phyloP scores from a whole-genome alignment of 2,329 filamentous ascomycete genomes.

The Sporothrix humicola region DNA sequence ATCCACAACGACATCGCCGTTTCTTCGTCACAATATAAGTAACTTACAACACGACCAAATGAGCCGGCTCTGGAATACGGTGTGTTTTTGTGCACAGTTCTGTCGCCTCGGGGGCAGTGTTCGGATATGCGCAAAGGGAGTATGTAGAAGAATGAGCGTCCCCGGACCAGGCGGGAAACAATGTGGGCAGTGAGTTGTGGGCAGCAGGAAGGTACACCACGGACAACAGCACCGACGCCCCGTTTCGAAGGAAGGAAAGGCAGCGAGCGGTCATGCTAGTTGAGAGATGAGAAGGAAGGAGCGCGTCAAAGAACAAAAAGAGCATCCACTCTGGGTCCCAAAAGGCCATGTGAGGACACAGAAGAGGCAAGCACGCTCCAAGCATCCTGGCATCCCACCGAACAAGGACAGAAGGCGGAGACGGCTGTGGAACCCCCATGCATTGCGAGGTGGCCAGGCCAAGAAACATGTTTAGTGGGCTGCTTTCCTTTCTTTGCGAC shows the following conservation, averaged over 20 bases:
- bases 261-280: constrained; percentile 7
- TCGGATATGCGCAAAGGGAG: neutral
- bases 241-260: neutral
- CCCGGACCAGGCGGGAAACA: neutral
- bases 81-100: neutral
- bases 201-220: neutral
- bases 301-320: neutral
- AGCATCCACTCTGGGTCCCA: neutral
- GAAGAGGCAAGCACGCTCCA: neutral
- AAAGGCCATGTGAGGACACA: constrained; percentile 19
- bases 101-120: neutral
- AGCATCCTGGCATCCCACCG: neutral
- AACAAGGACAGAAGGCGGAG: constrained; percentile 16
- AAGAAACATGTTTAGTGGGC: constrained; percentile 14
- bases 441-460: constrained; percentile 11
- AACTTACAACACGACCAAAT: no score
- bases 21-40: neutral
- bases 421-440: constrained; percentile 12
- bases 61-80: no score
- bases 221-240: constrained; percentile 21
- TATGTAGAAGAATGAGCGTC: neutral
- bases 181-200: neutral
- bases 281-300: constrained; percentile 14
- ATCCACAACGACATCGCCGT: neutral
- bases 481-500: constrained; percentile 11